Evolutionary conservation across 73 alveolate genomes (phyloP), one percentile per base, ranked within the genome.

Genomic region (Diophrys appendiculata): DNA sequence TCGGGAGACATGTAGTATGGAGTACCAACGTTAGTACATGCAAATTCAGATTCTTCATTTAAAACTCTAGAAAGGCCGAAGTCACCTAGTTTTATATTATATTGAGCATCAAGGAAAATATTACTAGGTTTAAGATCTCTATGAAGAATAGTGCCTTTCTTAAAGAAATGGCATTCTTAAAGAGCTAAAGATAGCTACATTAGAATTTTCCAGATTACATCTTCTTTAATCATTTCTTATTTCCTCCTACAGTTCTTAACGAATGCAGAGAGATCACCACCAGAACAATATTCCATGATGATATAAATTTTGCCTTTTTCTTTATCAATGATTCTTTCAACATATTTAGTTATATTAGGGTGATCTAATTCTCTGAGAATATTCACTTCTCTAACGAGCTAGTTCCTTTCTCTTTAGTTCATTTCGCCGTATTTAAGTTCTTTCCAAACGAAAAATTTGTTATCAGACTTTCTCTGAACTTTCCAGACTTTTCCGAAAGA

Each of bases 1-100:
- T 96, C 99, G 0, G 99, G 99, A 24, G 98, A 91, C 99, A 96
- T 96, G 71, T 96, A 96, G 77, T 95, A 96, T 0, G 99, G 99
- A 0, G 99, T 96, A 2, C 99, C 99, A 0, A 96, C 99, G 70
- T 93, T 92, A 23, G 99, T 95, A 77, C 95, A 91, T 33, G 99
- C 99, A 86, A 81, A 96, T 28, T 80, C 78, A n/a, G 98, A 93
- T 71, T 96, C 94, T 30, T 88, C 96, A 3, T 90, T 73, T 81
- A 95, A 78, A 68, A 88, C 91, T 83, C 95, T 84, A 30, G 97
- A 86, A 64, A 96, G 89, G 22, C 99, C 99, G 87, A 96, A 96
- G 88, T 96, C 99, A 29, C 98, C 99, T 68, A 94, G 87, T 83
- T 96, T 96, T 14, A 86, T 95, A 86, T 93, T 96, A 28, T 90